Base-by-base conservation (phyloP, 2,329 filamentous ascomycete genomes). In the Exophiala calicioides region DNA sequence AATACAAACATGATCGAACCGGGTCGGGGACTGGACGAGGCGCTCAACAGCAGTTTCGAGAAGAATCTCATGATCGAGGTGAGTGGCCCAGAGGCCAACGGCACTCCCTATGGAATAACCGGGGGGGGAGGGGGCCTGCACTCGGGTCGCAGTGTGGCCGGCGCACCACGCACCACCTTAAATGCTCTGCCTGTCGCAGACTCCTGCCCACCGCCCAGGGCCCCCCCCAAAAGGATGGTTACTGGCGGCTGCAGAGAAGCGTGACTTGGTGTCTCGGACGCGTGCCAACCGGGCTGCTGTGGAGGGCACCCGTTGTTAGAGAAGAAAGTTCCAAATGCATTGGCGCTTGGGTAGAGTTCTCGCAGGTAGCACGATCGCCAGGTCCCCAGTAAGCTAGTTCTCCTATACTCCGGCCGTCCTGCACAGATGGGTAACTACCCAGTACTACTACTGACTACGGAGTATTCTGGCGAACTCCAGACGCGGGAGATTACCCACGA, bases 201-300 rank as follows among this genome's bases (percentile, higher is more conserved):
- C 24, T 7, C 7, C 7, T 27, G 12, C 7, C 24, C 24, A 7
- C 7, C 7, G 24, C 24, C 24, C 24, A 12, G 12, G 24, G 7
- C 24, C 32, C n/a, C n/a, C n/a, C 36, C 18, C 33, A 30, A 45
- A 21, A 12, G 9, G 8, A n/a, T 27, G 16, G 4, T 16, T 18
- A 31, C 19, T 29, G 38, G 36, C 34, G 38, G 32, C 39, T 41
- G 47, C 51, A 43, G 34, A 23, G 39, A 47, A 50, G 47, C 46
- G 47, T 47, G 38, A 39, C 40, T 36, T 41, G n/a, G 23, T 53
- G 46, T 53, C 51, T 53, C 51, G 43, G 51, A 50, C 51, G 51
- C 47, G 51, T 47, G 38, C 51, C 46, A 47, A 27, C 37, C 35
- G 32, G 27, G 50, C 46, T 43, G 42, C 45, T 42, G 35, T 26